Evolutionary conservation across 768 basidiomycete genomes (phyloP).

Genomic region (Sistotremastrum suecicum): DNA sequence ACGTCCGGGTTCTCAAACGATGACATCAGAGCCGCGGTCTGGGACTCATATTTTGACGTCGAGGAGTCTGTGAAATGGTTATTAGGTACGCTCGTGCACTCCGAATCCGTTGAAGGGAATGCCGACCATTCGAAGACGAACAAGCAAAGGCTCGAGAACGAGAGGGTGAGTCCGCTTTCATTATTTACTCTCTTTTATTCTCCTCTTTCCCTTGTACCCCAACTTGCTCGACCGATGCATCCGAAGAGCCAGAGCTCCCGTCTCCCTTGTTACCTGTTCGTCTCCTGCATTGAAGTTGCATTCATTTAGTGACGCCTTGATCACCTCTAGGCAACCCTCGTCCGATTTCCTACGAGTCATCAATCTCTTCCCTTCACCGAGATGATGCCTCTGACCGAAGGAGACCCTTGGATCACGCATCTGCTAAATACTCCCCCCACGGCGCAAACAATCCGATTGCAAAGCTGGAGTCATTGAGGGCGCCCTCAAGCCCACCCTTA

Average conservation of each 20-base stretch:
- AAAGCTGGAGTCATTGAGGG: no score
- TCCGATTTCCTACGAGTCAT: no score
- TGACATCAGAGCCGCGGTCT: slow-evolving; percentile 66
- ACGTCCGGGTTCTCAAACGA: slow-evolving; percentile 57
- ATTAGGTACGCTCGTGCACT: slow-evolving; percentile 35
- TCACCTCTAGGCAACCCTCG: no score
- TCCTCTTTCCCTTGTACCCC: slow-evolving; percentile 7
- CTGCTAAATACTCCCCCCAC: no score
- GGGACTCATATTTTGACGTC: slow-evolving; percentile 80
- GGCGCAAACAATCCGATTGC: no score
- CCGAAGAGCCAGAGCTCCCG: background rate
- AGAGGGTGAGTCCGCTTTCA: slow-evolving; percentile 58
- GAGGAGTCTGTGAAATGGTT: slow-evolving; percentile 65
- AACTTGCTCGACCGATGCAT: slow-evolving; percentile 1
- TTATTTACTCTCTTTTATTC: slow-evolving; percentile 18
- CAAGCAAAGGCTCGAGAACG: slow-evolving; percentile 50
- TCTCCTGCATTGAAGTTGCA: slow-evolving; percentile 13
- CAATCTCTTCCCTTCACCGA: no score
- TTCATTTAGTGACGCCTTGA: no score
- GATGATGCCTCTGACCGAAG: no score
- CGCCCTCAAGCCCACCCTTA: no score
- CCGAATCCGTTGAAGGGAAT: background rate
- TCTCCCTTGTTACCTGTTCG: slow-evolving; percentile 18
- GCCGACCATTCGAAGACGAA: slow-evolving; percentile 32
- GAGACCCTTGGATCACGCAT: no score